Evolutionary conservation across 208 protist species (phyloP), one percentile per base, ranked within the genome.

Genomic region (Trypanosoma scelopori): DNA sequence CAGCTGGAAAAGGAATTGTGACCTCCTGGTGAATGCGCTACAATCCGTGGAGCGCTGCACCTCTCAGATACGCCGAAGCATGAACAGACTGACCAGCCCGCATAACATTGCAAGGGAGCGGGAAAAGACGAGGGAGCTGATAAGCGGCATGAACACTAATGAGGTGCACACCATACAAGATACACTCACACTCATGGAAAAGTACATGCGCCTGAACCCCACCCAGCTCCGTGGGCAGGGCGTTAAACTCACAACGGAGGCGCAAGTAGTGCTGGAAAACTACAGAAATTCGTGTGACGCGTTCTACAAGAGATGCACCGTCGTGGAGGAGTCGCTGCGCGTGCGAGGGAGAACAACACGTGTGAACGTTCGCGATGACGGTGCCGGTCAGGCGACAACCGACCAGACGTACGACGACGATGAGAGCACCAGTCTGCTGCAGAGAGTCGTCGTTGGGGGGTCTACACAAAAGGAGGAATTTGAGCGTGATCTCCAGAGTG

Each of bases 251-350:
- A 89, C 82, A 43, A 82, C 78, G 15, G 91, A 93, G 41, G 85
- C 87, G 3, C 66, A 94, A 53, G 55, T 52, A 3, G 65, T 76
- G 22, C 45, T 96, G n/a, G 64, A 86, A 25, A 74, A 81, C 11
- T 96, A 93, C 63, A 79, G 91, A 63, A 64, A 65, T 13, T 75
- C 84, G 27, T 93, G 91, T 60, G 89, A 93, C 49, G 70, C 74
- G 7, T 96, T 96, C 51, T 96, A 94, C 52, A 82, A 85, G 50
- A 82, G 79, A 41, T 96, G 91, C 61, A 92, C 91, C 20, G 64
- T 56, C 11, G 81, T 92, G 5, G 86, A 91, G 59, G 84, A 86
- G 53, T 71, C 82, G 7, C 73, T 78, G 30, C 79, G 82, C 1
- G 76, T 70, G 7, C 16, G 43, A 0, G 48, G 47, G 25, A 37